A percentile compares a stretch with the other conserved stretches of the same genome.
These are phyloP conservation scores for Neurospora intermedia DNA, from an alignment of 495 filamentous ascomycete species.

Conservation along the genomic window DNA sequence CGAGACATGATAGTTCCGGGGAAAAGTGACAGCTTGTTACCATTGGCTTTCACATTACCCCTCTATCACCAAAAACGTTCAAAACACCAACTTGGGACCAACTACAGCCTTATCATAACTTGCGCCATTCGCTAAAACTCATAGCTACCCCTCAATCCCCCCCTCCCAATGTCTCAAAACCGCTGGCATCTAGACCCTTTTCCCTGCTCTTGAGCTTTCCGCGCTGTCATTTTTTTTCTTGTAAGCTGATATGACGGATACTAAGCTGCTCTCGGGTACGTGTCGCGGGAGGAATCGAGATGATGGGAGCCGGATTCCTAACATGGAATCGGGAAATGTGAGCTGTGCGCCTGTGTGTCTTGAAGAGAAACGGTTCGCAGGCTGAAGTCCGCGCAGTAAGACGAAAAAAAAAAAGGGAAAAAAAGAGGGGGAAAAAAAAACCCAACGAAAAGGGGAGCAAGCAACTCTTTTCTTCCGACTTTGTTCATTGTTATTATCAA, in stretches of 20 bases:
- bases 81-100: neutral
- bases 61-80: neutral
- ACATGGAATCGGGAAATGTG: neutral
- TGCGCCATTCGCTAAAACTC: neutral
- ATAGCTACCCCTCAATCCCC: neutral
- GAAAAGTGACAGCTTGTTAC: neutral
- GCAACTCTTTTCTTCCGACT: too few species aligned
- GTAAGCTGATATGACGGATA: neutral
- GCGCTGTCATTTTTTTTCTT: neutral
- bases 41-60: neutral
- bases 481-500: too few species aligned
- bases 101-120: neutral
- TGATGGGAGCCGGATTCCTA: neutral
- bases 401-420: too few species aligned
- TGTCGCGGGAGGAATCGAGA: neutral
- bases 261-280: neutral
- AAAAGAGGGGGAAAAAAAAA: too few species aligned
- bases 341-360: neutral
- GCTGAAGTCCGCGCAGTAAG: too few species aligned
- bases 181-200: neutral
- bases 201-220: neutral
- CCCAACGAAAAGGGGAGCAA: too few species aligned
- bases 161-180: neutral
- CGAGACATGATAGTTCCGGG: neutral
- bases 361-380: neutral